phyloP scores from a whole-genome alignment of 2,329 filamentous ascomycete species.

The Metarhizium brunneum region DNA sequence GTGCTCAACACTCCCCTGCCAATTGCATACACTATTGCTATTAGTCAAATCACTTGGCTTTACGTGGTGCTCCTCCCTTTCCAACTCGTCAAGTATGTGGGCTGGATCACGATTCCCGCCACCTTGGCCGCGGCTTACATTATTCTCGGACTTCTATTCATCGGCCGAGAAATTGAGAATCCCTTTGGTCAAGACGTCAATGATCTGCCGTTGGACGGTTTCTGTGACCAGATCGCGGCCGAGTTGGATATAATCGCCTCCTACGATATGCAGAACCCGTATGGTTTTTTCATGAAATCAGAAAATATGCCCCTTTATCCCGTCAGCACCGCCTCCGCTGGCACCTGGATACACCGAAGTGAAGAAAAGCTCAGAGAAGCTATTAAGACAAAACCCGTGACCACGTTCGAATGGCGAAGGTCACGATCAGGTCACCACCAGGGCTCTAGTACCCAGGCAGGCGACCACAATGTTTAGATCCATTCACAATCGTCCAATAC shows the following conservation, averaged over 20 bases:
- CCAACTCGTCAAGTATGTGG: slow-evolving; percentile 57
- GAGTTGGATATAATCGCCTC: slow-evolving; percentile 69
- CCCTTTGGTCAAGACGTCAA: slow-evolving; percentile 80
- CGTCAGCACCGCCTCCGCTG: slow-evolving; percentile 30
- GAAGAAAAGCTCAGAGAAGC: slow-evolving; percentile 28
- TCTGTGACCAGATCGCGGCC: slow-evolving; percentile 63
- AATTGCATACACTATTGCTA: slow-evolving; percentile 74
- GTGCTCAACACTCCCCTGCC: slow-evolving; percentile 76
- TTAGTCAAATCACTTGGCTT: slow-evolving; percentile 78
- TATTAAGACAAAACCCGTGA: slow-evolving; percentile 30
- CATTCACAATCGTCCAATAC: neutral
- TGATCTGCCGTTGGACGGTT: slow-evolving; percentile 67
- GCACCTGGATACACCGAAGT: slow-evolving; percentile 29
- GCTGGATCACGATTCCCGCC: slow-evolving; percentile 71
- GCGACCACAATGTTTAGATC: slow-evolving; percentile 1
- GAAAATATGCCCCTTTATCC: slow-evolving; percentile 49
- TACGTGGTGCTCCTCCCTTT: slow-evolving; percentile 76
- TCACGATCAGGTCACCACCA: slow-evolving; percentile 2
- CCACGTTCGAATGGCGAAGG: slow-evolving; percentile 23
- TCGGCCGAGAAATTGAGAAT: slow-evolving; percentile 77
- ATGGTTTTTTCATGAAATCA: slow-evolving; percentile 21
- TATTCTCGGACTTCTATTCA: slow-evolving; percentile 65
- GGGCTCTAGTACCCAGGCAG: neutral
- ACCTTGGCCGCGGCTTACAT: slow-evolving; percentile 68
- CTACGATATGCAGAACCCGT: slow-evolving; percentile 24